phyloP scores from a whole-genome alignment of 257 asterid genomes.

The Jacaranda mimosifolia region DNA sequence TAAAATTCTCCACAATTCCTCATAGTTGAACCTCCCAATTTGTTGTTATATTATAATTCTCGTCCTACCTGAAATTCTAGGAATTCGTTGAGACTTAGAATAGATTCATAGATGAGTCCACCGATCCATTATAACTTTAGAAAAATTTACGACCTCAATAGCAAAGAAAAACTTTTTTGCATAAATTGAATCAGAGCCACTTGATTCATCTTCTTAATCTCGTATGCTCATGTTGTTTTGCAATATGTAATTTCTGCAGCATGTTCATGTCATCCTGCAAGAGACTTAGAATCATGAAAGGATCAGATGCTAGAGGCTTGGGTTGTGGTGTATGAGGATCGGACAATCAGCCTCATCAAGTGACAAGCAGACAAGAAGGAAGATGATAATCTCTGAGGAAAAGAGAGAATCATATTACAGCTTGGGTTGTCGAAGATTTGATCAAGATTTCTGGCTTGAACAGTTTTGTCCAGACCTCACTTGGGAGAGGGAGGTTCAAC shows the following conservation, averaged over 20 bases:
- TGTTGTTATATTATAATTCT: too few species aligned
- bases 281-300: slow-evolving; percentile 72
- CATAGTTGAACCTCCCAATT: too few species aligned
- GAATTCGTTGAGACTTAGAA: too few species aligned
- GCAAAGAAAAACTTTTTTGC: too few species aligned
- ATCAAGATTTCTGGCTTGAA: slow-evolving; percentile 20
- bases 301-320: slow-evolving; percentile 63
- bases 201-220: too few species aligned
- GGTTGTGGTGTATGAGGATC: slow-evolving; percentile 47
- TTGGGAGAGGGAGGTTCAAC: background rate
- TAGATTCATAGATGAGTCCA: too few species aligned
- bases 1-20: too few species aligned
- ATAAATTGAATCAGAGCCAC: too few species aligned
- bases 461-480: background rate
- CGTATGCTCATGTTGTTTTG: slow-evolving; percentile 17
- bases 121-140: too few species aligned
- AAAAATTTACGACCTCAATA: too few species aligned
- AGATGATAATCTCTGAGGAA: background rate
- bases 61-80: too few species aligned
- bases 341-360: background rate
- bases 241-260: slow-evolving; percentile 44
- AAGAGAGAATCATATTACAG: slow-evolving; percentile 29
- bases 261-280: slow-evolving; percentile 70
- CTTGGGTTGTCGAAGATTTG: slow-evolving; percentile 38
- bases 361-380: slow-evolving; percentile 19